Evolutionary conservation across 1,139 yeast genomes (phyloP), one percentile per base, ranked within the genome.

Genomic region (Saccharomyces hybrid): DNA sequence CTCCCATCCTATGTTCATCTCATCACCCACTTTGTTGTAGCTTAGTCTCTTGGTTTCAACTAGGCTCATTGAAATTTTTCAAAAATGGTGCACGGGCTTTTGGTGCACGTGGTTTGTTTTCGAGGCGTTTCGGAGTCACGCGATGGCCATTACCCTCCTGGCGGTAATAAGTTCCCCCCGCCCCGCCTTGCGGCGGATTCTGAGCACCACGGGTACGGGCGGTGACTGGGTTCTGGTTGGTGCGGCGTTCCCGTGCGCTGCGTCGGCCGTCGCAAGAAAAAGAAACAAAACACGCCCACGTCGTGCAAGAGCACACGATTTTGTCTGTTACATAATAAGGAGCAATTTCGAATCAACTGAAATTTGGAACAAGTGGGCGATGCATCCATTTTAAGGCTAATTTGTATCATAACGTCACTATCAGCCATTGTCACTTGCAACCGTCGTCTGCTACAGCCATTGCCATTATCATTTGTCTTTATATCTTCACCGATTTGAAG

Each of bases 341-440:
- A 38, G 44, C 44, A 38, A 16, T 38, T 38, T 38, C 44, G 44
- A 38, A 38, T 38, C 44, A 38, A 38, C 11, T 38, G 44, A 38
- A 38, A 38, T 38, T 38, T 38, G 44, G 44, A 38, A 38, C 44
- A 16, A 38, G 19, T 16, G 44, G 44, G 44, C 44, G 44, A 38
- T 38, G 44, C 44, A 38, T 16, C 19, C 44, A 21, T 38, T 38
- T 16, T 14, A 16, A 38, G 44, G 44, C 24, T 11, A 2, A 8
- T 38, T 38, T 38, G 44, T 38, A 38, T 16, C 21, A 38, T 38
- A 38, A 38, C 44, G 44, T 38, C 44, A 38, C 21, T 38, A 38
- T 38, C 24, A 38, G 44, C 44, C 44, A 38, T 38, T 38, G 44
- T 38, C 44, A 38, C 44, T 38, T 38, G 44, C 44, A 21, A 38